A percentile compares a stretch with the other conserved stretches of the same genome.
Conservation (phyloP, 257 asterid genomes). For the Petunia axillaris region DNA sequence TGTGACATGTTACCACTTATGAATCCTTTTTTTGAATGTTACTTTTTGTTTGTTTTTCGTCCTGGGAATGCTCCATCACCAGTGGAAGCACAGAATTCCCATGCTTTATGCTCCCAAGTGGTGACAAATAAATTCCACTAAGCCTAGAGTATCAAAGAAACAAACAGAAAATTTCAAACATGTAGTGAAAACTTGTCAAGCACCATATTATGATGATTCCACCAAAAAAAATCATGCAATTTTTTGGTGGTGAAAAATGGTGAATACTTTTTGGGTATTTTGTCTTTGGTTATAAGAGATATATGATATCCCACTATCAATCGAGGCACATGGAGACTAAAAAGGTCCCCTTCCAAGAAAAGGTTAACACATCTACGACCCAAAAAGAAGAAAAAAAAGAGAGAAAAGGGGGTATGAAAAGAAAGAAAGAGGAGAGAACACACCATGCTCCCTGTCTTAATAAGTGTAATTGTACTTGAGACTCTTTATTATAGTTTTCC, state of each 20-base stretch:
- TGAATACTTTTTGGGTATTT: constrained; percentile 26
- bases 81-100: constrained; percentile 25
- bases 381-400: constrained; percentile 51
- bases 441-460: constrained; percentile 61
- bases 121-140: constrained; percentile 25
- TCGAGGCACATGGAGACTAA: constrained; percentile 63
- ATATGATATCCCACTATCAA: constrained; percentile 42
- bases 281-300: constrained; percentile 31
- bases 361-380: constrained; percentile 47
- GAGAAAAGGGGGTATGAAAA: constrained; percentile 32
- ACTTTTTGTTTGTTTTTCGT: constrained; percentile 72
- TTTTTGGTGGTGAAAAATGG: constrained; percentile 18
- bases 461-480: constrained; percentile 40
- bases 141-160: constrained; percentile 22
- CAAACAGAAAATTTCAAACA: constrained; percentile 19
- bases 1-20: constrained; percentile 62
- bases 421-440: constrained; percentile 39
- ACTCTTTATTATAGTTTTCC: constrained; percentile 30
- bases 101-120: constrained; percentile 34
- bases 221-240: background rate
- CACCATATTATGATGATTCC: constrained; percentile 21
- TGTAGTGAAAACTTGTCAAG: constrained; percentile 6
- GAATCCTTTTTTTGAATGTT: constrained; percentile 38
- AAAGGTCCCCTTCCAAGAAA: constrained; percentile 60
- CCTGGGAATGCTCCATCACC: constrained; percentile 34